Percentiles rank a stretch among this genome's conserved stretches.
Evolutionary conservation across 805 yeast species (phyloP).

Genomic region (Lipomyces starkeyi): DNA sequence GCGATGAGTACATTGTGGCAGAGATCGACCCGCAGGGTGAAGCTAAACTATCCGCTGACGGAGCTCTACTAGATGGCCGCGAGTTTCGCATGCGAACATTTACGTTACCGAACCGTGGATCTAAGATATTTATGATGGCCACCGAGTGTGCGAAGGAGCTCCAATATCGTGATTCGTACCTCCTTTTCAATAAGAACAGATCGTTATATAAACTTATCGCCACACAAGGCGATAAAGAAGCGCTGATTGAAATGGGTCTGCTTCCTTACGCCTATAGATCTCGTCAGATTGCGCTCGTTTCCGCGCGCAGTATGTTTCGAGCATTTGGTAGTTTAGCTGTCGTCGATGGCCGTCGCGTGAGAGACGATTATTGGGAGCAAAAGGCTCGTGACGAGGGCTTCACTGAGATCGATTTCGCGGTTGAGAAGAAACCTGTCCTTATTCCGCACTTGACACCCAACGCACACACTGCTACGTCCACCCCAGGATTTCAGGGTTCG

Average conservation of each 20-base stretch:
- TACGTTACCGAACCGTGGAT: slow-evolving; percentile 50
- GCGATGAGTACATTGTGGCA: slow-evolving; percentile 46
- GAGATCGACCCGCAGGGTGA: slow-evolving; percentile 55
- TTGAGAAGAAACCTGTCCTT: slow-evolving; percentile 39
- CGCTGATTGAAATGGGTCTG: slow-evolving; percentile 46
- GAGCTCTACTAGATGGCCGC: slow-evolving; percentile 50
- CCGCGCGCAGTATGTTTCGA: slow-evolving; percentile 55
- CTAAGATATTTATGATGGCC: slow-evolving; percentile 51
- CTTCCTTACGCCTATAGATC: slow-evolving; percentile 44
- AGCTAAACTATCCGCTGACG: slow-evolving; percentile 50
- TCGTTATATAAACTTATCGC: slow-evolving; percentile 49
- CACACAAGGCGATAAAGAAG: slow-evolving; percentile 49
- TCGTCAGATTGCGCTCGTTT: slow-evolving; percentile 48
- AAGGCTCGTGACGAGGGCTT: slow-evolving; percentile 52
- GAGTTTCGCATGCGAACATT: slow-evolving; percentile 52
- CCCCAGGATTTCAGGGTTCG: slow-evolving; percentile 11
- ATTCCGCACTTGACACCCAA: neutral
- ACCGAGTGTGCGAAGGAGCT: slow-evolving; percentile 52
- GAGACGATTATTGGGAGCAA: slow-evolving; percentile 64
- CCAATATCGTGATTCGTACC: slow-evolving; percentile 57
- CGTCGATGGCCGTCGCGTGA: slow-evolving; percentile 54
- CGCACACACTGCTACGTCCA: slow-evolving; percentile 12
- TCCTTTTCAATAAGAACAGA: slow-evolving; percentile 54
- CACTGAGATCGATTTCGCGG: slow-evolving; percentile 54
- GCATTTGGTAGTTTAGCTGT: slow-evolving; percentile 59